Percentiles rank a stretch among this genome's conserved stretches.
phyloP scores from a whole-genome alignment of 2,329 filamentous ascomycete species.

The Boeremia lycopersici region DNA sequence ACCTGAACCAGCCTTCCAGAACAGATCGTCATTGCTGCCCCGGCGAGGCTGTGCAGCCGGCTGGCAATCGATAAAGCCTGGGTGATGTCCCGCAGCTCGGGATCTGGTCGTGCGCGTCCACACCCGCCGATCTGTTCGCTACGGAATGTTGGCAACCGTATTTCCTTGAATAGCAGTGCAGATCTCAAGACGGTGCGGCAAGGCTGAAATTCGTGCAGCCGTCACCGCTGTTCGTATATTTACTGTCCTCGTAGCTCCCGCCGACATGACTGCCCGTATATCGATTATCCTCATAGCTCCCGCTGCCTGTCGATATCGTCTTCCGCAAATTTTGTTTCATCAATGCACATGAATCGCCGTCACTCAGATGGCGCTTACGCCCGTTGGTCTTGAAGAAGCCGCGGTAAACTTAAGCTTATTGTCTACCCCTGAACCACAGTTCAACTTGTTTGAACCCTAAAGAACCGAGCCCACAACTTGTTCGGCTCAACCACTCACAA shows the following conservation, averaged over 20 bases:
- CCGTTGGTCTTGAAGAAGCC: constrained; percentile 6
- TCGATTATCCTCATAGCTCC: not conserved
- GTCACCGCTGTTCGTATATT: not conserved
- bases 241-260: not conserved
- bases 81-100: constrained; percentile 16
- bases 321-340: constrained; percentile 13
- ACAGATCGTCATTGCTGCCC: constrained; percentile 5
- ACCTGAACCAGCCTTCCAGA: constrained; percentile 15
- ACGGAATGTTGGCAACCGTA: constrained; percentile 6
- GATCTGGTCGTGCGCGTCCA: constrained; percentile 14
- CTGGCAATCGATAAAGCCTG: constrained; percentile 28
- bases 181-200: constrained; percentile 8
- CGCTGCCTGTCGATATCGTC: constrained; percentile 6
- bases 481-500: constrained; percentile 2
- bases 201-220: constrained; percentile 5
- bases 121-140: constrained; percentile 19
- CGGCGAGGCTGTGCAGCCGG: constrained; percentile 18
- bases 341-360: constrained; percentile 12
- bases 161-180: constrained; percentile 13
- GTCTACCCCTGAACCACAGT: constrained; percentile 16
- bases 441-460: constrained; percentile 1
- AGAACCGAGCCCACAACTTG: not conserved
- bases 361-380: constrained; percentile 4
- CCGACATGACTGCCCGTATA: constrained; percentile 1
- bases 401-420: constrained; percentile 5